Percentiles rank a stretch among this genome's conserved stretches.
phyloP scores from a whole-genome alignment of 1,284 basidiomycete species.

The Tremellales sp. region DNA sequence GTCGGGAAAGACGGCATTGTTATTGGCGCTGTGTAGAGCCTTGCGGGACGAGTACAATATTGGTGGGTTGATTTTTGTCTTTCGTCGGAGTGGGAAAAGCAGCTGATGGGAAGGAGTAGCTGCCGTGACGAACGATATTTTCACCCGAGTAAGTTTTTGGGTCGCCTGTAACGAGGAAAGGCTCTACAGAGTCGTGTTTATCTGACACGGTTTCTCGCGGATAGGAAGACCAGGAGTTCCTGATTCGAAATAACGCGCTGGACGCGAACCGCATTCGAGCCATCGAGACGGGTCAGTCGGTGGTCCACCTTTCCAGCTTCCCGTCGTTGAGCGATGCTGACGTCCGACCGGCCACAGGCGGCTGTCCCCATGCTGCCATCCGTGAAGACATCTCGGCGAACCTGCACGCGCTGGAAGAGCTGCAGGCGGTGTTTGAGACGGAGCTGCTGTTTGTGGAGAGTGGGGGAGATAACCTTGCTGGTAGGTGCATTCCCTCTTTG shows the following conservation, averaged over 20 bases:
- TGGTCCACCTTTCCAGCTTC: too few species aligned
- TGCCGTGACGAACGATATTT: conserved; percentile 94
- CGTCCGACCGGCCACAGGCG: conserved; percentile 52
- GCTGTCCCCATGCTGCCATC: conserved; percentile 92
- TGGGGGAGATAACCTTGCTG: conserved; percentile 90
- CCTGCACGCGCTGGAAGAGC: conserved; percentile 86
- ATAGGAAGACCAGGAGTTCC: conserved; percentile 92
- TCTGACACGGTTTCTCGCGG: not conserved
- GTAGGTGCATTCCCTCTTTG: conserved; percentile 19
- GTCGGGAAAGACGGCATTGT: conserved; percentile 93
- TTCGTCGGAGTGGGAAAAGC: not conserved
- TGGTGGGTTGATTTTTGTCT: conserved; percentile 56
- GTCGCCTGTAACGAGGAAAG: too few species aligned
- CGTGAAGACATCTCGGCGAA: conserved; percentile 97
- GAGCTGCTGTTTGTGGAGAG: conserved; percentile 89
- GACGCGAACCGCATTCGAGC: conserved; percentile 82
- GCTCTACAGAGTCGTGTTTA: not conserved
- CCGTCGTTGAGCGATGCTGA: not conserved
- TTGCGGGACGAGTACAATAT: conserved; percentile 85
- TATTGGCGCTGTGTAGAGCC: conserved; percentile 83
- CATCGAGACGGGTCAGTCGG: conserved; percentile 73
- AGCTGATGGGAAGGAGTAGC: conserved; percentile 61
- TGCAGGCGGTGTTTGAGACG: conserved; percentile 84
- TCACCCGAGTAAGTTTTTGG: conserved; percentile 60
- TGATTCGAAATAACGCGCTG: conserved; percentile 87